Evolutionary conservation across 176 grass and related monocot genomes (phyloP).

Genomic region (Leersia perrieri): DNA sequence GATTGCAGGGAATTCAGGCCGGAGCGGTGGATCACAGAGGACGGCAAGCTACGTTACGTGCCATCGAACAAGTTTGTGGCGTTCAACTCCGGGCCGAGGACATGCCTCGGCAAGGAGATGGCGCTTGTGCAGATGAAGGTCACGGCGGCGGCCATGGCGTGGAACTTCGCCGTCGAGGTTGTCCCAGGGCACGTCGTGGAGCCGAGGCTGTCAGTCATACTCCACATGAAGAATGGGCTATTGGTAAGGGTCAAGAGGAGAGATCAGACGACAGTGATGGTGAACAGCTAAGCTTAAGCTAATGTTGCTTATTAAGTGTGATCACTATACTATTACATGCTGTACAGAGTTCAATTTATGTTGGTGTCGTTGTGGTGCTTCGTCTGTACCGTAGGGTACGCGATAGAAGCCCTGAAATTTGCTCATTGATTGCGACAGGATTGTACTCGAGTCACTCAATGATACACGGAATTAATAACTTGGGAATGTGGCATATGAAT

Average conservation of each 20-base stretch:
- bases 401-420: not conserved
- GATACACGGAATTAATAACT: not conserved
- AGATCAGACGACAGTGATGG: not conserved
- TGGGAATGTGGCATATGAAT: not conserved
- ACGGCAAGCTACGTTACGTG: slow-evolving; percentile 38
- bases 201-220: slow-evolving; percentile 32
- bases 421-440: not conserved
- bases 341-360: not conserved
- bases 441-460: not conserved
- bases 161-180: slow-evolving; percentile 46
- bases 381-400: not conserved
- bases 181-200: slow-evolving; percentile 44
- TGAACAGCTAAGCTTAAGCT: not conserved
- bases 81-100: slow-evolving; percentile 44
- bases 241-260: slow-evolving; percentile 39
- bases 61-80: slow-evolving; percentile 42
- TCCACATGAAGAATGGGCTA: slow-evolving; percentile 56
- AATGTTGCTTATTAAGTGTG: not conserved
- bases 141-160: slow-evolving; percentile 26
- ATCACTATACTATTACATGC: not conserved
- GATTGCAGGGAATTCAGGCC: slow-evolving; percentile 40
- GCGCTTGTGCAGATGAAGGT: slow-evolving; percentile 40
- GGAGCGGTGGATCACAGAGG: slow-evolving; percentile 40
- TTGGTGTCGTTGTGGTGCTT: not conserved
- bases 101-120: slow-evolving; percentile 48